Percentiles rank a stretch among this genome's conserved stretches.
These are phyloP conservation scores for Boeremia exigua DNA, from an alignment of 2,329 filamentous ascomycete genomes.

Conservation along the genomic window DNA sequence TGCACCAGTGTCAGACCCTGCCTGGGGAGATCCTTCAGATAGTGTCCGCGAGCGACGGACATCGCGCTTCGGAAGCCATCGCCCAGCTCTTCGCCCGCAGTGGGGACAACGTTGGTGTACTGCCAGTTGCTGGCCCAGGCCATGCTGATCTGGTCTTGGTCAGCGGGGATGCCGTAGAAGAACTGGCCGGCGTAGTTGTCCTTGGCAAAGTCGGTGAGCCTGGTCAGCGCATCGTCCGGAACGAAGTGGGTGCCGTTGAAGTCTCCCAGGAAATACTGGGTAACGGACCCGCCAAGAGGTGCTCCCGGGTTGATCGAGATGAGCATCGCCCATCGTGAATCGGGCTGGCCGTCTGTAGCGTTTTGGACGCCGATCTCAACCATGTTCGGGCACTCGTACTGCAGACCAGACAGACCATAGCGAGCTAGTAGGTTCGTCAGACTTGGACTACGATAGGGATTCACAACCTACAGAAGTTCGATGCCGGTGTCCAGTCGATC, in stretches of 20 bases:
- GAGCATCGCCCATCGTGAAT: slow-evolving; percentile 53
- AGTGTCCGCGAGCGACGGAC: slow-evolving; percentile 59
- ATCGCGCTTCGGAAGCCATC: slow-evolving; percentile 59
- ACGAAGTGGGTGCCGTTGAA: slow-evolving; percentile 71
- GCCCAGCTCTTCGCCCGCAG: slow-evolving; percentile 54
- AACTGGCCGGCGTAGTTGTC: slow-evolving; percentile 65
- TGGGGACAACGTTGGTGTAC: slow-evolving; percentile 62
- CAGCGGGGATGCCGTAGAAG: slow-evolving; percentile 53
- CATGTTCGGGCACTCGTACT: slow-evolving; percentile 70
- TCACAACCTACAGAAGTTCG: slow-evolving; percentile 59
- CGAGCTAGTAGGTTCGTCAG: background rate
- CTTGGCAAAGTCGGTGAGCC: slow-evolving; percentile 57
- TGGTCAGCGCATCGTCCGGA: slow-evolving; percentile 51
- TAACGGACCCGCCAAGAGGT: slow-evolving; percentile 62
- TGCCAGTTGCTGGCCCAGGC: slow-evolving; percentile 68
- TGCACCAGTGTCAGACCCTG: slow-evolving; percentile 61
- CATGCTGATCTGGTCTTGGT: slow-evolving; percentile 55
- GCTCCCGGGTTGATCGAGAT: slow-evolving; percentile 65
- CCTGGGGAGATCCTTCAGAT: slow-evolving; percentile 59
- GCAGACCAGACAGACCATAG: slow-evolving; percentile 59
- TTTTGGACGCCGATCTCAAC: slow-evolving; percentile 59
- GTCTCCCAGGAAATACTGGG: slow-evolving; percentile 63
- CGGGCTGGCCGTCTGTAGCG: slow-evolving; percentile 43
- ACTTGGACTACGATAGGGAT: too few relatives aligned
- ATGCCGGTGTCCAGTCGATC: slow-evolving; percentile 63